Evolutionary conservation across 441 rosid genomes (phyloP), one percentile per base, ranked within the genome.

Genomic region (Gossypium armourianum): DNA sequence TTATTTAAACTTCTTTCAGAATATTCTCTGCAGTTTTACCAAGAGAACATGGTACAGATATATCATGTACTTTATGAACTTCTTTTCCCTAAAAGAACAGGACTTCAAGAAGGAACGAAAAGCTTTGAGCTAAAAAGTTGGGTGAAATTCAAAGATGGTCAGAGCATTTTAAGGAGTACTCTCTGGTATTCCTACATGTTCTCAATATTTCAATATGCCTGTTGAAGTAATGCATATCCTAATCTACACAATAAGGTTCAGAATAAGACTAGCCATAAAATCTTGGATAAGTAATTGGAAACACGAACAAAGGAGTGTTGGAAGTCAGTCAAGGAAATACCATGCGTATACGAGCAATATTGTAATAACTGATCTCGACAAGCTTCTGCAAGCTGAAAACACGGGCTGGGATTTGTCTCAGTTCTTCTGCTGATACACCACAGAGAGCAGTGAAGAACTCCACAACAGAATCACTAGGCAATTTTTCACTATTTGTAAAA

Each of bases 351-450:
- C 98, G 99, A 79, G 96, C 91, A 88, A 88, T 95, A 75, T 95
- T 95, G 88, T 95, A 95, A 81, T 95, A 95, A 83, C 99, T 95
- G 78, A 95, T 95, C 90, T 95, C 98, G 56, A 92, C 96, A 76
- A 95, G 98, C 79, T 95, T 95, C 83, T 95, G 99, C 87, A 95
- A 80, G 83, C 99, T 92, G 89, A 89, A 95, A 76, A 92, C 99
- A 68, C 99, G 96, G 73, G 99, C 94, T 76, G 99, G 99, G 77
- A 85, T 86, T 86, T 95, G 99, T 81, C 83, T 95, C 59, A 95
- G 81, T 73, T 95, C 99, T 84, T 95, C 97, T 54, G 96, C 97
- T 26, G 99, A 95, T 50, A 95, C 96, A 62, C 98, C 97, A 76
- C 99, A 95, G 3, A 95, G 88, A 72, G 99, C 99, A 83, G 86